Evolutionary conservation across 306 rosid genomes (phyloP), one percentile per base, ranked within the genome.

Genomic region (Fagus sylvatica): DNA sequence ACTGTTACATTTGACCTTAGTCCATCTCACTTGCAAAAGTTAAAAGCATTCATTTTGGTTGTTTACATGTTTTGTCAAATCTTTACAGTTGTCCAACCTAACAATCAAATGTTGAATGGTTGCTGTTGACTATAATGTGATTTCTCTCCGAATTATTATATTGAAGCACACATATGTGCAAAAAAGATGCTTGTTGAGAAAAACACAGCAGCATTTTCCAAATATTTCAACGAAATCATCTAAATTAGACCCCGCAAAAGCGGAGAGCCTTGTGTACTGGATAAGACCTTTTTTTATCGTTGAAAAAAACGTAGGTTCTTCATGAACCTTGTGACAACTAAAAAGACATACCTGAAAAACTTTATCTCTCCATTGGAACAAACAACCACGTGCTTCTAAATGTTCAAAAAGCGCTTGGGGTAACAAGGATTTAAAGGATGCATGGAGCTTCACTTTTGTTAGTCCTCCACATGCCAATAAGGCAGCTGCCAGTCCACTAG

Each of bases 391-490:
- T 0, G 91, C 90, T 89, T 95, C 98, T 19, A 95, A 77, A 70
- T 93, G 97, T 73, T 79, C 78, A 34, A 91, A 84, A 76, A 95
- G 93, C 48, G 80, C 74, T 70, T 84, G 76, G 0, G 99, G 96
- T 15, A 95, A 79, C 69, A 67, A 51, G 13, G 86, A 75, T 81
- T 87, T 89, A 60, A 91, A 82, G 65, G 91, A 87, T 33, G 85
- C 69, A 28, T 95, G 99, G 55, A 95, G 96, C 93, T 95, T 95
- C 69, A 90, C 97, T 90, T 93, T 95, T 13, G 91, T 93, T 46
- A 95, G 69, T 2, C 83, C 87, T 69, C 92, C 86, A 61, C 93
- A 89, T 65, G 93, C 89, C 79, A 95, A 81, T 65, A 95, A 85
- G 69, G 96, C 85, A n/a, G 89, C 89, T 48, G 94, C 91, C 16